Percentiles rank a stretch among this genome's conserved stretches.
phyloP scores from a whole-genome alignment of 257 asterid genomes.

The Solanum megistacrolobum region DNA sequence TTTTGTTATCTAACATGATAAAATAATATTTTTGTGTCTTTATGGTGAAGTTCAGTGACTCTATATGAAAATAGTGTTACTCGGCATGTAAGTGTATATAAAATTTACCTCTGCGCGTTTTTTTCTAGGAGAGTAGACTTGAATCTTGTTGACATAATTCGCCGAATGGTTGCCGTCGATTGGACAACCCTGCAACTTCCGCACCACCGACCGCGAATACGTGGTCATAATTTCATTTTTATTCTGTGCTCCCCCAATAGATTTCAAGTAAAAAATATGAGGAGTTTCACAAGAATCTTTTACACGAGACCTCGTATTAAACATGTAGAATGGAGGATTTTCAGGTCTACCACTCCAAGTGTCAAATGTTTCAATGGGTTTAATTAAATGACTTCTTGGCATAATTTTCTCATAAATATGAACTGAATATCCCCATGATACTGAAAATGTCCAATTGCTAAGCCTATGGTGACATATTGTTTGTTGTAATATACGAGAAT shows the following conservation, averaged over 20 bases:
- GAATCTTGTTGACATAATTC: slow-evolving; percentile 12
- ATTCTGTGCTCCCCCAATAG: neutral
- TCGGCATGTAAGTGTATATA: neutral
- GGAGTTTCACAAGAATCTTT: neutral
- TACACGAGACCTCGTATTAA: neutral
- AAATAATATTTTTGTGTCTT: neutral
- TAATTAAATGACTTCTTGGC: neutral
- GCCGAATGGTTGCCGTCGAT: slow-evolving; percentile 30
- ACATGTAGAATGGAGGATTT: neutral
- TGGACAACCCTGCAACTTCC: slow-evolving; percentile 20
- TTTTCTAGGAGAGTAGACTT: slow-evolving; percentile 6
- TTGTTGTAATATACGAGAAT: neutral
- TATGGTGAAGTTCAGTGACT: neutral
- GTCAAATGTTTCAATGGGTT: no score
- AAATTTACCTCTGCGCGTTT: slow-evolving; percentile 27
- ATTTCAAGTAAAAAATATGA: neutral
- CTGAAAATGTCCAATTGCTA: neutral
- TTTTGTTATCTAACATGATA: neutral
- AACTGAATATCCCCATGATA: neutral
- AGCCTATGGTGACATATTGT: neutral
- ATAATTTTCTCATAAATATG: neutral
- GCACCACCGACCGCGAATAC: slow-evolving; percentile 10
- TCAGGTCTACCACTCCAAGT: neutral
- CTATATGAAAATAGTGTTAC: neutral
- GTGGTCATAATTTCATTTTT: no score